Percentiles rank a stretch among this genome's conserved stretches.
These are phyloP conservation scores for Solanum lycopersicoides DNA, from an alignment of 257 asterid species.

Conservation along the genomic window DNA sequence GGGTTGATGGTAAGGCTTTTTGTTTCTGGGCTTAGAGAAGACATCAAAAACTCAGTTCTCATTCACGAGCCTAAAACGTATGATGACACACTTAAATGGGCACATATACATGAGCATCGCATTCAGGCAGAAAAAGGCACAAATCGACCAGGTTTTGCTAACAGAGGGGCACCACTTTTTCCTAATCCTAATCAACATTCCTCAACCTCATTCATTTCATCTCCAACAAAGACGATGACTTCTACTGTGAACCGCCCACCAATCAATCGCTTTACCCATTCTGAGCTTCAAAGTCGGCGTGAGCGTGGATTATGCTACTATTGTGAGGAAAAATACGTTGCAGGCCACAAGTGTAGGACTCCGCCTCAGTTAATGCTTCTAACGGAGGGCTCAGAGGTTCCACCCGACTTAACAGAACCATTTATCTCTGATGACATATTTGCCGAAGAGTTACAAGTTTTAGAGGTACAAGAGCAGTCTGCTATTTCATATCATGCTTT, in stretches of 20 bases:
- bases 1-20: neutral
- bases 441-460: neutral
- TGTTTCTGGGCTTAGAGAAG: neutral
- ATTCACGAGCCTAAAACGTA: neutral
- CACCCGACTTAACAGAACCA: neutral
- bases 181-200: neutral
- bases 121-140: neutral
- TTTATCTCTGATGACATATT: neutral
- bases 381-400: neutral
- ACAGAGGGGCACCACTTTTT: neutral
- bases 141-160: neutral
- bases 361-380: neutral
- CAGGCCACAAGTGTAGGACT: neutral
- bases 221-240: neutral
- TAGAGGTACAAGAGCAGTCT: neutral
- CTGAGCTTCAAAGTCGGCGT: neutral
- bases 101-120: neutral
- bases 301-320: neutral
- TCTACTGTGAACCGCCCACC: neutral
- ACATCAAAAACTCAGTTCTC: neutral
- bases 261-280: neutral
- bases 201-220: neutral
- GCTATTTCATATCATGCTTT: too few relatives aligned
- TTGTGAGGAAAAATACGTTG: neutral
- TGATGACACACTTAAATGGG: neutral